Percentiles rank a stretch among this genome's conserved stretches.
Evolutionary conservation across 352 stramenopile species (phyloP).

Genomic region (Blastocystis sp.): DNA sequence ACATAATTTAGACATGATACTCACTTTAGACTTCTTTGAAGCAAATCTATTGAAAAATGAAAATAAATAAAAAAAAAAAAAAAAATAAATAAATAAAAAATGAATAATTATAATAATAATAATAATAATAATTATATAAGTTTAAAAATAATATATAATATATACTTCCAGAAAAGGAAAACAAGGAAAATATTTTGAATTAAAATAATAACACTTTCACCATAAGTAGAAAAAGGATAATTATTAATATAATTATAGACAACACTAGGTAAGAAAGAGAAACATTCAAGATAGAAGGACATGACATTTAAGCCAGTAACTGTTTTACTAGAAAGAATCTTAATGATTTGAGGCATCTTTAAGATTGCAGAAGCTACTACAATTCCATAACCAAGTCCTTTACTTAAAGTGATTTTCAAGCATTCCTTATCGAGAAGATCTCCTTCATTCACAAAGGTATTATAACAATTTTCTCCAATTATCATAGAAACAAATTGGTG

Average conservation of each 20-base stretch:
- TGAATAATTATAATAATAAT: conserved; percentile 3
- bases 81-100: conserved; percentile 42
- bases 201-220: conserved; percentile 60
- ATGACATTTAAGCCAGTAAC: conserved; percentile 59
- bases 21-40: no score
- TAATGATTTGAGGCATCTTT: conserved; percentile 65
- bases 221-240: conserved; percentile 62
- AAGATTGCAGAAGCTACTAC: conserved; percentile 60
- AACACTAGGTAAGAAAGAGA: conserved; percentile 57
- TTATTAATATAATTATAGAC: conserved; percentile 60
- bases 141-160: neutral
- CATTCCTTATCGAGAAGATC: conserved; percentile 59
- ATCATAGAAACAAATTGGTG: no score
- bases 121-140: conserved; percentile 11
- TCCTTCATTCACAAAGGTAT: conserved; percentile 56
- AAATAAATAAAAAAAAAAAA: conserved; percentile 47
- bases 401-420: conserved; percentile 60
- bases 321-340: conserved; percentile 57
- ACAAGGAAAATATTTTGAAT: conserved; percentile 61
- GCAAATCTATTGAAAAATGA: conserved; percentile 52
- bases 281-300: conserved; percentile 64
- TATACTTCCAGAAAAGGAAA: conserved; percentile 56
- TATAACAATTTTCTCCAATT: conserved; percentile 49
- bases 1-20: no score
- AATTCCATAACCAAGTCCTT: conserved; percentile 61